These are phyloP conservation scores for Solanum appendiculatum DNA, from an alignment of 257 asterid species.

Conservation along the genomic window DNA sequence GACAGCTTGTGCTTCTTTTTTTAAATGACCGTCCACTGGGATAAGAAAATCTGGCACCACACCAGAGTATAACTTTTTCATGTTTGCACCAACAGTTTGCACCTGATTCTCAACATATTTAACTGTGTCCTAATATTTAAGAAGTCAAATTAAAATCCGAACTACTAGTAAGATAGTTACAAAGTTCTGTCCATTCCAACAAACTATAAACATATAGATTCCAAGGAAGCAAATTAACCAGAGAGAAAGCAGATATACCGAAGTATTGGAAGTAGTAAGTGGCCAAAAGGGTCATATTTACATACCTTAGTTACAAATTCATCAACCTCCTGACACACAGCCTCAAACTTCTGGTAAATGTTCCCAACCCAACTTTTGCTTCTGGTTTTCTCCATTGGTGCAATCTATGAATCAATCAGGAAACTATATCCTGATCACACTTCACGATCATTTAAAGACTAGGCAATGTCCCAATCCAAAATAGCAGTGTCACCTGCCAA, in stretches of 20 bases:
- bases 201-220: background rate
- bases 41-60: conserved; percentile 44
- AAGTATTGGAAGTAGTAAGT: background rate
- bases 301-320: conserved; percentile 56
- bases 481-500: background rate
- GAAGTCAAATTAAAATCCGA: background rate
- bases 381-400: conserved; percentile 5
- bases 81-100: conserved; percentile 48
- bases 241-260: background rate
- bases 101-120: conserved; percentile 54
- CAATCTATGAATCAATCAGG: background rate
- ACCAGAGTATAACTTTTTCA: conserved; percentile 41
- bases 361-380: conserved; percentile 53
- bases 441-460: background rate
- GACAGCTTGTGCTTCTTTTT: conserved; percentile 2
- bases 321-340: conserved; percentile 61
- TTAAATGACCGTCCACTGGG: conserved; percentile 6
- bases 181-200: background rate
- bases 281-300: background rate
- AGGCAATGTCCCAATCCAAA: background rate
- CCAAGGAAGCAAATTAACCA: conserved; percentile 1
- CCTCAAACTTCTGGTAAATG: conserved; percentile 57
- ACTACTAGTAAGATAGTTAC: background rate
- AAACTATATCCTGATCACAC: background rate
- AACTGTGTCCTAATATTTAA: conserved; percentile 31